Base-by-base conservation (phyloP, 2,329 filamentous ascomycete species). In the Gnomoniopsis smithogilvyi region DNA sequence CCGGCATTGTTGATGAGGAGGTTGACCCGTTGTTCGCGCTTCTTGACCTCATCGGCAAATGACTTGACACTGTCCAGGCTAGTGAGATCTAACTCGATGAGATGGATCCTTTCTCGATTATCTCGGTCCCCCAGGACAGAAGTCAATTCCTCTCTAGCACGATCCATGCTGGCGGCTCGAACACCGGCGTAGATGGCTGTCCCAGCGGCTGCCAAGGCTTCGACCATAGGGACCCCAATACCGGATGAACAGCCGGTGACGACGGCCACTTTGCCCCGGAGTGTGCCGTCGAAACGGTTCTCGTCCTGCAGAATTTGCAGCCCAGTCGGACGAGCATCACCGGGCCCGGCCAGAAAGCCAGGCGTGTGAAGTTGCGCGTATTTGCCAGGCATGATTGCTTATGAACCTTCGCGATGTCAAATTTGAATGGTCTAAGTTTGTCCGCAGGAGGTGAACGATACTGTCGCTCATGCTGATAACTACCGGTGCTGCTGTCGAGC, bases 1-100 rank as follows among this genome's bases (percentile, higher is more conserved):
- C 74, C 78, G 1, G 73, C 77, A 61, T 79, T 80, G 67, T 70
- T 72, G 68, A 80, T 68, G 24, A 81, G 63, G 12, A 66, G 57
- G 54, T 59, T 65, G 53, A 72, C 22, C 38, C 62, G 62, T 47
- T 64, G 59, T 15, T 56, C 63, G 46, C 58, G 51, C 51, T 66
- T 67, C 36, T 53, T 62, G 58, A 75, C 67, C 17, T 68, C 66
- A n/a, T 66, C 66, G 11, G 71, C 71, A 19, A 66, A 71, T 0
- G 63, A 60, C 22, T 72, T 70, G 21, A 76, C 68, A 48, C 64
- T 74, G 21, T 67, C 64, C 14, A 77, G 67, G 33, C 61, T 66
- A 0, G 59, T 61, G 19, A 66, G 62, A 46, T 72, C 70, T 59
- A 71, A 66, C 1, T 66, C 58, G 1, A 78, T 54, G 8, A 79